Conservation (phyloP, 345 rosid genomes). For the Adansonia digitata region DNA sequence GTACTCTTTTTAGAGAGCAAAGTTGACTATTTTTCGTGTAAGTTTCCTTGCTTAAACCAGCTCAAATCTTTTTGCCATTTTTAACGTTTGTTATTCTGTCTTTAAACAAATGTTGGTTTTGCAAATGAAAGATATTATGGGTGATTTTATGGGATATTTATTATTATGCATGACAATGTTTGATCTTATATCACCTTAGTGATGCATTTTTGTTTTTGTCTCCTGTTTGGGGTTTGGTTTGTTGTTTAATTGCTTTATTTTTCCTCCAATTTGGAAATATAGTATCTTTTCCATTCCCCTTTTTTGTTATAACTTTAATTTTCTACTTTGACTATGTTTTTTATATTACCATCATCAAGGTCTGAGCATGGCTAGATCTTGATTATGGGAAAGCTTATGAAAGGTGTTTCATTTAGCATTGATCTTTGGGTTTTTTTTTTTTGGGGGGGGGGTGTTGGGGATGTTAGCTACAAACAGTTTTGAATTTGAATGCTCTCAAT, state of each 20-base stretch:
- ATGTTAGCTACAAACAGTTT: background rate
- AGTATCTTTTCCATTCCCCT: background rate
- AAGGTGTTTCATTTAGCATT: background rate
- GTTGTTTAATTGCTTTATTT: background rate
- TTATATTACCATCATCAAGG: background rate
- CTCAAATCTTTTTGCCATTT: background rate
- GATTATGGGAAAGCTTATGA: background rate
- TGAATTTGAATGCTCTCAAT: background rate
- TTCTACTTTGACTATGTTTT: background rate
- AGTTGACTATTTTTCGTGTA: slow-evolving; percentile 11
- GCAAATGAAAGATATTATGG: background rate
- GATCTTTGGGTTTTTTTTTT: no score
- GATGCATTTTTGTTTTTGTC: background rate
- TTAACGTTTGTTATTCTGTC: background rate
- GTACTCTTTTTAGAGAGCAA: background rate
- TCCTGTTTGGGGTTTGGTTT: background rate
- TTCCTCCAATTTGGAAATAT: background rate
- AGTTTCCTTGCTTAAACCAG: slow-evolving; percentile 14
- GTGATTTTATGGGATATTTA: background rate
- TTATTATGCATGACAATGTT: background rate
- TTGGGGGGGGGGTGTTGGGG: no score
- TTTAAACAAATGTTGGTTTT: background rate
- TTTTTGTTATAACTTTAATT: background rate
- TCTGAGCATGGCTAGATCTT: slow-evolving; percentile 1
- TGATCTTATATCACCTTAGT: slow-evolving; percentile 18